phyloP scores from a whole-genome alignment of 2,329 filamentous ascomycete genomes.

The Hymenoscyphus infarciens region DNA sequence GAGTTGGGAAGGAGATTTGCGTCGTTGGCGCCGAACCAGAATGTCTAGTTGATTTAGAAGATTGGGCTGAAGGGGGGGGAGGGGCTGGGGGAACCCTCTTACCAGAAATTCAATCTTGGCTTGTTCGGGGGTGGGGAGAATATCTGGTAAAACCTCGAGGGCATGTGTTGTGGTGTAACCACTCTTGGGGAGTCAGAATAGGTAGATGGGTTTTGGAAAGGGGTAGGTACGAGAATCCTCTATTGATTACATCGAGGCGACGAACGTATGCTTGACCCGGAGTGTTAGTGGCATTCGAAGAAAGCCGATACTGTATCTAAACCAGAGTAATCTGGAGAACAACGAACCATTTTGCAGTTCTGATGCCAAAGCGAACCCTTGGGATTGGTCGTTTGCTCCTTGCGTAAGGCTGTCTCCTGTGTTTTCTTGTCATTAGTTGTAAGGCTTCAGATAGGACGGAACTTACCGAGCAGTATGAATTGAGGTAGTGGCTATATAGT shows the following conservation, averaged over 20 bases:
- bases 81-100: too few species aligned
- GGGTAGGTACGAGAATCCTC: conserved; percentile 16
- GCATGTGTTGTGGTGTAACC: not conserved
- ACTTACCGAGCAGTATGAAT: too few species aligned
- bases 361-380: too few species aligned
- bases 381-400: conserved; percentile 16
- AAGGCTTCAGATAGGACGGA: too few species aligned
- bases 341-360: too few species aligned
- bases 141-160: not conserved
- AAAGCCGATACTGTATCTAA: too few species aligned
- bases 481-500: too few species aligned
- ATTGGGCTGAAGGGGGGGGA: not conserved
- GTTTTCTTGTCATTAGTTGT: not conserved
- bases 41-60: conserved; percentile 27
- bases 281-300: too few species aligned
- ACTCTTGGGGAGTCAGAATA: conserved; percentile 7
- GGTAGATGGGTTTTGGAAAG: too few species aligned
- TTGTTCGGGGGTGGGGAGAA: not conserved
- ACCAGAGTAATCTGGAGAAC: too few species aligned
- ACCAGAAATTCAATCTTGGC: not conserved
- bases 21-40: conserved; percentile 90
- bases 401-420: conserved; percentile 31
- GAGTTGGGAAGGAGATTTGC: conserved; percentile 42
- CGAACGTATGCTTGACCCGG: conserved; percentile 21
- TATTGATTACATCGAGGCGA: conserved; percentile 28